Percentiles rank a stretch among this genome's conserved stretches.
phyloP scores from a whole-genome alignment of 192 early-diverging fungal genomes.

The Coemansia sp. region DNA sequence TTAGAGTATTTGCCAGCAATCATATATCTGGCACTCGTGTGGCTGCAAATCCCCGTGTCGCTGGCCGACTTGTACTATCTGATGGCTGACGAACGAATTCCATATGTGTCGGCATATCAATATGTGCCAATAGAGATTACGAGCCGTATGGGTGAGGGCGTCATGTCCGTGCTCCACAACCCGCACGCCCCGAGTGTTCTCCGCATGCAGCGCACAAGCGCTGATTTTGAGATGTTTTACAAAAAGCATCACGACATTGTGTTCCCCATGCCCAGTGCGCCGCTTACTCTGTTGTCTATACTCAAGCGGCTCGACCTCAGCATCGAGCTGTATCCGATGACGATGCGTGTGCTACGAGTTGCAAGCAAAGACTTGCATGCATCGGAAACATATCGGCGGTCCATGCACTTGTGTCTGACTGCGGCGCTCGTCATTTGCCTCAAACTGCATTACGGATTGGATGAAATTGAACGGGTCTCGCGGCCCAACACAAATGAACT shows the following conservation, averaged over 20 bases:
- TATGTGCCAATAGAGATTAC: slow-evolving; percentile 19
- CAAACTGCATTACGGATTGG: slow-evolving; percentile 51
- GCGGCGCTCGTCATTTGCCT: slow-evolving; percentile 35
- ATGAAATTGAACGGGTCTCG: slow-evolving; percentile 43
- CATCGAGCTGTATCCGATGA: slow-evolving; percentile 30
- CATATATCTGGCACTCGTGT: slow-evolving; percentile 24
- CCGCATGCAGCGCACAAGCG: slow-evolving; percentile 6
- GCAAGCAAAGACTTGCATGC: background rate
- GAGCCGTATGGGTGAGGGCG: slow-evolving; percentile 22
- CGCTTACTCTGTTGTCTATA: slow-evolving; percentile 21
- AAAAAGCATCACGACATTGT: slow-evolving; percentile 17
- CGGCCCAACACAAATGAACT: background rate
- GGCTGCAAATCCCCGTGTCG: slow-evolving; percentile 30
- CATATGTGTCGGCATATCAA: slow-evolving; percentile 25
- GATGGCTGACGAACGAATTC: slow-evolving; percentile 37
- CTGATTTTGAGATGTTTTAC: slow-evolving; percentile 24
- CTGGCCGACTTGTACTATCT: slow-evolving; percentile 34
- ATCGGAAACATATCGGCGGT: too few species aligned
- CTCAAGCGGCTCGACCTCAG: slow-evolving; percentile 26
- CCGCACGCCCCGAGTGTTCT: slow-evolving; percentile 13
- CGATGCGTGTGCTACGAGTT: slow-evolving; percentile 25
- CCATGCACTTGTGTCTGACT: background rate
- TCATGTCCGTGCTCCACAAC: slow-evolving; percentile 13
- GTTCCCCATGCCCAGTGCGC: slow-evolving; percentile 18
- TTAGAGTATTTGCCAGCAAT: slow-evolving; percentile 44